Evolutionary conservation across 1,284 basidiomycete species (phyloP), one percentile per base, ranked within the genome.

Genomic region (Malassezia dermatis): DNA sequence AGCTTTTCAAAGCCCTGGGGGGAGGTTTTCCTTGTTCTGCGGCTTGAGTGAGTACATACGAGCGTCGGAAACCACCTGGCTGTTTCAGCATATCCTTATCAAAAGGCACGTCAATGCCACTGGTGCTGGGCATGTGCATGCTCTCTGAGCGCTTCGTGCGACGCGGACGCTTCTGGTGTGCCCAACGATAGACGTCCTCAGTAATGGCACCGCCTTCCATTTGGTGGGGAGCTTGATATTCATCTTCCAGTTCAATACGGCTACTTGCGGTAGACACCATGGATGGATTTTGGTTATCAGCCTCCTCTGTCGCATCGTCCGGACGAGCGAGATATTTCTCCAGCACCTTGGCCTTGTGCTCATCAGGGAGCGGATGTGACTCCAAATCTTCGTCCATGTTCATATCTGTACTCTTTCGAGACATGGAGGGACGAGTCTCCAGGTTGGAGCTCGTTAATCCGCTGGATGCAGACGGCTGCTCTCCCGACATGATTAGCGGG

Each of bases 161-260:
- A 30, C 58, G 58, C 7, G 61, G 45, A 0, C 67, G 48, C 40
- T 72, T 72, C 45, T 72, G 62, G 58, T 73, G 71, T 1, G 71
- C 71, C 71, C 71, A 73, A 19, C 68, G 61, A 35, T 73, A 73
- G 24, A 73, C 59, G 26, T 72, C 71, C 34, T 72, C 69, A 31
- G 68, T 71, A 46, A 73, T 68, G 23, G 69, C 70, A 31, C 71
- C 71, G 37, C 71, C 71, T 23, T 65, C 68, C 64, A 65, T 69
- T 52, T 62, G 53, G 41, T 71, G 67, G 4, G 71, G 70, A 12
- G 59, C 69, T 10, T 58, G 48, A 55, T 71, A 73, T 51, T 61
- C 66, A n/a, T 65, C 58, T 10, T 59, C 58, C 2, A 32, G 31
- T 8, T 15, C 10, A 4, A 39, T 17, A n/a, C 23, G 46, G 12